phyloP scores from a whole-genome alignment of 495 filamentous ascomycete species.

The Lasiosphaeria ovina region DNA sequence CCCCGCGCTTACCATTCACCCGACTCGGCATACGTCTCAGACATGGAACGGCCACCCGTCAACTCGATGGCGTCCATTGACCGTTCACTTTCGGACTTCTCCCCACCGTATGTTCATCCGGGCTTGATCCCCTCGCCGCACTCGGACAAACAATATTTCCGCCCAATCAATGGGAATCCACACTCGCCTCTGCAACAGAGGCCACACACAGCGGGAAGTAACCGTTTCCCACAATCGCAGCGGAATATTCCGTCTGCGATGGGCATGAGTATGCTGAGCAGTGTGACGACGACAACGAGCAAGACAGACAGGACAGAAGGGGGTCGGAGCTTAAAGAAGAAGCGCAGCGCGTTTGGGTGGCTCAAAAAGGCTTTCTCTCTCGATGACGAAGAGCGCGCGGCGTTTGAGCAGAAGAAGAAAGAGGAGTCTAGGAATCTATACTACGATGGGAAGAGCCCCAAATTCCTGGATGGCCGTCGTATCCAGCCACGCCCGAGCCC shows the following conservation, averaged over 20 bases:
- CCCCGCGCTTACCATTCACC: constrained; percentile 38
- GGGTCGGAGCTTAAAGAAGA: constrained; percentile 47
- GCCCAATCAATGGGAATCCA: constrained; percentile 53
- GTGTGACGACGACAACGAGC: constrained; percentile 35
- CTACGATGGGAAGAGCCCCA: constrained; percentile 40
- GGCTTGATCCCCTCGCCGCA: constrained; percentile 47
- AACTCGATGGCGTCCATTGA: constrained; percentile 33
- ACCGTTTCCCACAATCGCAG: constrained; percentile 26
- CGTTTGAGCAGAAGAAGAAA: constrained; percentile 47
- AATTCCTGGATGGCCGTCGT: constrained; percentile 46
- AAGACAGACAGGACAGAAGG: constrained; percentile 13
- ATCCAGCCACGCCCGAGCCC: constrained; percentile 20
- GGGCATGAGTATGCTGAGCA: constrained; percentile 53
- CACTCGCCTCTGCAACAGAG: constrained; percentile 56
- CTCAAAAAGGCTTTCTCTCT: constrained; percentile 57
- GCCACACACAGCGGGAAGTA: constrained; percentile 49
- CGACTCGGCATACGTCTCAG: constrained; percentile 54
- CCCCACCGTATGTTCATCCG: constrained; percentile 35
- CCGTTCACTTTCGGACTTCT: constrained; percentile 30
- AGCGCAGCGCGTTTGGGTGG: constrained; percentile 59
- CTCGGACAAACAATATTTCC: constrained; percentile 52
- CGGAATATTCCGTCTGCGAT: constrained; percentile 48
- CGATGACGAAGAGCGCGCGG: constrained; percentile 53
- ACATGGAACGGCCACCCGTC: constrained; percentile 41
- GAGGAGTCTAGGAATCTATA: constrained; percentile 41